phyloP scores from a whole-genome alignment of 2,329 filamentous ascomycete genomes.

The Chaetomium olivaceum region DNA sequence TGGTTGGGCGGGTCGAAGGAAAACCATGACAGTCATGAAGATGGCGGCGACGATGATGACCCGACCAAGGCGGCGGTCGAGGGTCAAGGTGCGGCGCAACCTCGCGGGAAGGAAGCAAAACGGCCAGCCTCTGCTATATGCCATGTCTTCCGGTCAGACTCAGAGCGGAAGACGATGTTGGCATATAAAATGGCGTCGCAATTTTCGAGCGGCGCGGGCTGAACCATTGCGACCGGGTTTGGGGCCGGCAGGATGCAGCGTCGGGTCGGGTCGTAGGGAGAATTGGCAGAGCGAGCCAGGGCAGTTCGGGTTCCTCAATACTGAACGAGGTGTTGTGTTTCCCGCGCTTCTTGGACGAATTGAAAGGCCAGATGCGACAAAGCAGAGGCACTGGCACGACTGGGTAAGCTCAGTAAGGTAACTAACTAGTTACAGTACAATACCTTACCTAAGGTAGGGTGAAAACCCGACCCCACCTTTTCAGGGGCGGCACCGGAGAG shows the following conservation, averaged over 20 bases:
- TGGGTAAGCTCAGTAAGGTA: too few relatives aligned
- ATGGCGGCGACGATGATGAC: slow-evolving; percentile 17
- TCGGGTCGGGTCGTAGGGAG: not conserved
- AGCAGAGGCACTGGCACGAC: not conserved
- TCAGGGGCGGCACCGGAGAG: not conserved
- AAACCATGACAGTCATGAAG: slow-evolving; percentile 15
- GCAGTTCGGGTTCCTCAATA: not conserved
- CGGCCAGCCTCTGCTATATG: slow-evolving; percentile 5
- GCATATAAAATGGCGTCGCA: slow-evolving; percentile 9
- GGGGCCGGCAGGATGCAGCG: not conserved
- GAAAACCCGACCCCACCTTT: not conserved
- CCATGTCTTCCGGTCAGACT: not conserved
- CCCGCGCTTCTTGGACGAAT: not conserved
- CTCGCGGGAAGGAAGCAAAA: not conserved
- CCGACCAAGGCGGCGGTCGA: slow-evolving; percentile 20
- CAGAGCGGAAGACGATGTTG: not conserved
- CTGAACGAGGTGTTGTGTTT: not conserved
- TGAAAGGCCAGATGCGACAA: not conserved
- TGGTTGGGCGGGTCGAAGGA: slow-evolving; percentile 17
- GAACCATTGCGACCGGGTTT: not conserved
- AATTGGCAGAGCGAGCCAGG: not conserved
- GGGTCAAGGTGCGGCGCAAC: slow-evolving; percentile 14
- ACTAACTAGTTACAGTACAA: too few relatives aligned
- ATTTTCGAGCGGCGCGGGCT: not conserved
- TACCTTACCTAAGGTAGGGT: too few relatives aligned